Evolutionary conservation across 345 rosid species (phyloP), one percentile per base, ranked within the genome.

Genomic region (Anacardium occidentale): DNA sequence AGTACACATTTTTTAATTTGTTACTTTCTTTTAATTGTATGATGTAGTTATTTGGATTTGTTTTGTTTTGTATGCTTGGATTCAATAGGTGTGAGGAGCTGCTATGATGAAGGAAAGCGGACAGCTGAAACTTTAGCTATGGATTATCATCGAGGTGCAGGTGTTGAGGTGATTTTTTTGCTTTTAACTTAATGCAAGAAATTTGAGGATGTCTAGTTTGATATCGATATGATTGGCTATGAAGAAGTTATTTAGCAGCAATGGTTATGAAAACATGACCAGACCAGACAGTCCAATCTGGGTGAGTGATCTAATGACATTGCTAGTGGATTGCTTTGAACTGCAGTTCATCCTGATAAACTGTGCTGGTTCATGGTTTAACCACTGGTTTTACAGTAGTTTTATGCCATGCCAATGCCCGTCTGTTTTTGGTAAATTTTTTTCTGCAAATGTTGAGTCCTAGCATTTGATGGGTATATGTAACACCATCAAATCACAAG

Each of bases 141-240:
- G 99, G 99, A 95, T 83, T 95, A 95, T 81, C 97, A 95, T 77
- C 83, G 98, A 76, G 99, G 99, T 59, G 98, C 92, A 5, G 91
- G 69, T 32, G 99, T 95, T 10, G 98, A 95, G 98, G 99, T 92
- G 45, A 53, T 48, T 56, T 64, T 64, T 22, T 65, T 32, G 40
- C 68, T 22, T 70, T 51, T 59, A 17, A 8, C 7, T 29, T 29
- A 65, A 22, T 74, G 25, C 32, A 59, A 25, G 51, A 58, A 24
- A 48, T 50, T 74, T 40, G 14, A 2, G 20, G 12, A 42, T 37
- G 32, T 17, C 20, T 37, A 14, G 34, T 37, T 42, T 4, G 11
- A 34, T 63, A 21, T 40, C 50, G 11, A 22, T 21, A 63, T 42
- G 5, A 42, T 42, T 10, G 50, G 29, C 42, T 34, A 37, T 17